These are phyloP conservation scores for Cutaneotrichosporon daszewskae DNA, from an alignment of 1,284 basidiomycete species.

Conservation along the genomic window DNA sequence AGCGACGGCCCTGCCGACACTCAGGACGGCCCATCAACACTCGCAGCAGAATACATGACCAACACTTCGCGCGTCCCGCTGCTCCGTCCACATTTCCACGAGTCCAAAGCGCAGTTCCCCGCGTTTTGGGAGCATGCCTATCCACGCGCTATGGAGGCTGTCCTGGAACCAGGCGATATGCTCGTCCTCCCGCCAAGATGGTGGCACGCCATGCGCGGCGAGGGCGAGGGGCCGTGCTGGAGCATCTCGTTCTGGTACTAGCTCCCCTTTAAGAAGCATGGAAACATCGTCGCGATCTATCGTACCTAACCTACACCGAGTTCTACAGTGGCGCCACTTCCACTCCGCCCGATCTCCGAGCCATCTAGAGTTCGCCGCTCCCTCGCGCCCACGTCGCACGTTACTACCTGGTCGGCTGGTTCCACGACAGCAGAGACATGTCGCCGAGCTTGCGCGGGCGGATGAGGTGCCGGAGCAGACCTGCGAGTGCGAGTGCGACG, in stretches of 20 bases:
- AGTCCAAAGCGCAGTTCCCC: conserved; percentile 21
- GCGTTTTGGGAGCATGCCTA: conserved; percentile 59
- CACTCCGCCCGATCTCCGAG: no score
- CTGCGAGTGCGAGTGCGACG: conserved; percentile 76
- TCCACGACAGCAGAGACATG: conserved; percentile 68
- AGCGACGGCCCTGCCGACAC: conserved; percentile 28
- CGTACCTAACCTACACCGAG: conserved; percentile 13
- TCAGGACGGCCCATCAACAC: neutral
- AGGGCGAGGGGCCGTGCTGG: conserved; percentile 49
- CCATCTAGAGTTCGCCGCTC: no score
- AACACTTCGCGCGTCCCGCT: conserved; percentile 49
- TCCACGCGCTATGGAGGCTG: conserved; percentile 60
- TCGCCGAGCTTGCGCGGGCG: conserved; percentile 71
- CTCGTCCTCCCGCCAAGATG: conserved; percentile 82
- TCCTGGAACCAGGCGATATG: conserved; percentile 72
- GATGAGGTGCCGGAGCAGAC: conserved; percentile 86
- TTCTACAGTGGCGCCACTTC: conserved; percentile 6
- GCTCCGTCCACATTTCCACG: conserved; percentile 18
- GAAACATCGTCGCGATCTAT: no score
- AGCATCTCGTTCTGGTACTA: conserved; percentile 48
- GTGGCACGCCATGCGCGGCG: conserved; percentile 88
- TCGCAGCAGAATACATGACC: conserved; percentile 37
- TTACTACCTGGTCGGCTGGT: conserved; percentile 57
- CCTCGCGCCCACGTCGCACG: no score
- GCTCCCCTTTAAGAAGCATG: no score